Evolutionary conservation across 306 rosid species (phyloP).

Genomic region (Biancaea sappan): DNA sequence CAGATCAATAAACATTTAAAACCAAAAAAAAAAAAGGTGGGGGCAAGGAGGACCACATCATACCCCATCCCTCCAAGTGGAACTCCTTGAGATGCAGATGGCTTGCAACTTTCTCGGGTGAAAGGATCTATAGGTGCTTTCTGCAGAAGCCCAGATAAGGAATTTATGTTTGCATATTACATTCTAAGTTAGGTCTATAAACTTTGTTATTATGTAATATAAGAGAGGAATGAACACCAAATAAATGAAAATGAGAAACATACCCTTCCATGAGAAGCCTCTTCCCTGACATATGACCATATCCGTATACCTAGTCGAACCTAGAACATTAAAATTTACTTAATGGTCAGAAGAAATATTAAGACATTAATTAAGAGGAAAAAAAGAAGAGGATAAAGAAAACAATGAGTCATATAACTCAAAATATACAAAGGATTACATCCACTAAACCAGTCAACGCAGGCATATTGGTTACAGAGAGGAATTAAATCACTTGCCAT

Average conservation of each 20-base stretch:
- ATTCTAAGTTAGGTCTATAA: constrained; percentile 5
- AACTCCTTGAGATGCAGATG: constrained; percentile 98
- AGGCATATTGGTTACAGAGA: not conserved
- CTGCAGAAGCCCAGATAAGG: constrained; percentile 53
- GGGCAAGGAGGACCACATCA: constrained; percentile 22
- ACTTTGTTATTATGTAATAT: not conserved
- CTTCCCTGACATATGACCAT: constrained; percentile 98
- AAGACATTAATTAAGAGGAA: not conserved
- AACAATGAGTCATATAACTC: constrained; percentile 5
- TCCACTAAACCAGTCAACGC: constrained; percentile 27
- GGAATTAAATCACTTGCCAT: constrained; percentile 64
- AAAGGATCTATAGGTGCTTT: constrained; percentile 99
- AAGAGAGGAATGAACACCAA: constrained; percentile 9
- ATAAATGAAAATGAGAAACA: constrained; percentile 28
- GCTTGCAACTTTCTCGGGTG: constrained; percentile 91
- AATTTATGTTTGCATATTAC: constrained; percentile 28
- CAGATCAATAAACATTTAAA: constrained; percentile 24
- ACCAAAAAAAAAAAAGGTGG: constrained; percentile 3
- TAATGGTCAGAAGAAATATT: constrained; percentile 25
- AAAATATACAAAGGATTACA: constrained; percentile 16
- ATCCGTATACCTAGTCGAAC: constrained; percentile 88
- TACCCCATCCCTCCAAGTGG: constrained; percentile 99
- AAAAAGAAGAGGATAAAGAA: not conserved
- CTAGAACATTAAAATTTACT: constrained; percentile 48
- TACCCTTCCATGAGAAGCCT: constrained; percentile 99